Evolutionary conservation across 2,329 filamentous ascomycete genomes (phyloP), one percentile per base, ranked within the genome.

Genomic region (Trichoderma breve): DNA sequence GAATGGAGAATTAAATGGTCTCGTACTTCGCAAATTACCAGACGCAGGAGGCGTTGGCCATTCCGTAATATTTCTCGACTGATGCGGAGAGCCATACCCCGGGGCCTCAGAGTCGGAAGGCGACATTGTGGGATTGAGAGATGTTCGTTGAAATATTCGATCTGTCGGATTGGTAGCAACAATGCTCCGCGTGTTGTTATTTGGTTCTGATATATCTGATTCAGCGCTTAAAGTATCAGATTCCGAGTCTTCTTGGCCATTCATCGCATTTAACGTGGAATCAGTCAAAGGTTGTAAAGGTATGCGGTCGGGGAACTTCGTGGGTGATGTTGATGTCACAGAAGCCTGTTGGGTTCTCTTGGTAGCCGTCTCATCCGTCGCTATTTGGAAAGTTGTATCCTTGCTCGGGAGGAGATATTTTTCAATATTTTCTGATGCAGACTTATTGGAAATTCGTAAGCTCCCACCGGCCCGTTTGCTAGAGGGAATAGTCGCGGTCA

Each of bases 301-400:
- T 24, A 24, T 70, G 21, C 75, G 75, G 3, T n/a, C 53, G 1
- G 47, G 15, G 12, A 26, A 11, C 4, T 51, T 36, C 2, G 36
- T 12, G 2, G 43, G 18, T 9, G 51, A n/a, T 28, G 51, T 28
- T 2, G 11, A 12, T 21, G 21, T 53, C 47, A 53, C 21, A n/a
- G n/a, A 39, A 9, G 39, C 14, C 51, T 39, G 3, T 3, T n/a
- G 7, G 14, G 39, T 36, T 30, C 15, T 36, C 0, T 14, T 21
- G n/a, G 77, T 81, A 53, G 80, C 80, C 18, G 81, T 81, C 43
- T 80, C 75, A 73, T 82, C 81, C 30, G 74, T 78, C 64, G 79
- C 79, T 74, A 82, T 82, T 21, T 79, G 73, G 55, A 82, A 80
- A 21, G 76, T 75, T 18, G 76, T 61, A 15, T 74, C 71, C 14